Base-by-base conservation (phyloP, 352 stramenopile genomes). In the Globisporangium rhizosaccharum region DNA sequence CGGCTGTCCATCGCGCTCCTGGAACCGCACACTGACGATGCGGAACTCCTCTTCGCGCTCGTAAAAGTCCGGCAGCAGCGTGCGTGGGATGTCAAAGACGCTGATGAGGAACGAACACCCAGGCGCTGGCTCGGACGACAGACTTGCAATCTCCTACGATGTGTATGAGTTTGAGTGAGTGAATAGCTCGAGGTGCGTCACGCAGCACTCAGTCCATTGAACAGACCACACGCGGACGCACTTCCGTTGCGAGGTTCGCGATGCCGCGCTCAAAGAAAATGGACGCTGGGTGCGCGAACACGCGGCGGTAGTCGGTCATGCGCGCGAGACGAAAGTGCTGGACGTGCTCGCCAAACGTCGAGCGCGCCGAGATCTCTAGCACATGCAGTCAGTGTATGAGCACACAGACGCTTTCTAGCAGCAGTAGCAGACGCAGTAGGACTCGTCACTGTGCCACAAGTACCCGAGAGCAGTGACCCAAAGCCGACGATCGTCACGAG, bases 211-310 rank as follows among this genome's bases (percentile, higher is more conserved):
- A 50, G 53, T 25, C 23, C 23, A 23, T 23, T 23, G 23, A 23
- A 23, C 23, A 23, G 23, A 23, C 23, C 15, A n/a, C 20, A 48
- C n/a, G 30, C n/a, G 18, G 12, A 37, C 2, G 9, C 39, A 88
- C 78, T 67, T 88, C 85, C 41, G 89, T 97, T 45, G 90, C 76
- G 6, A 92, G 49, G 63, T 88, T 86, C 18, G 90, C 91, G 69
- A 97, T 97, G 17, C 82, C 78, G 2, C 87, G 75, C 63, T 97
- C 67, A 65, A 98, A 97, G 70, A 98, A 98, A 56, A 98, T 94
- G 14, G 91, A 97, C 48, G 91, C 89, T 1, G 90, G 87, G 61
- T 97, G 91, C 37, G 77, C 79, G 72, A 97, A 97, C 50, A 97
- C 85, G 46, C 92, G 85, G 30, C 89, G 87, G 67, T 90, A 96